A percentile compares a stretch with the other conserved stretches of the same genome.
Evolutionary conservation across 129 eudicot species (phyloP).

Genomic region (Lactuca saligna): DNA sequence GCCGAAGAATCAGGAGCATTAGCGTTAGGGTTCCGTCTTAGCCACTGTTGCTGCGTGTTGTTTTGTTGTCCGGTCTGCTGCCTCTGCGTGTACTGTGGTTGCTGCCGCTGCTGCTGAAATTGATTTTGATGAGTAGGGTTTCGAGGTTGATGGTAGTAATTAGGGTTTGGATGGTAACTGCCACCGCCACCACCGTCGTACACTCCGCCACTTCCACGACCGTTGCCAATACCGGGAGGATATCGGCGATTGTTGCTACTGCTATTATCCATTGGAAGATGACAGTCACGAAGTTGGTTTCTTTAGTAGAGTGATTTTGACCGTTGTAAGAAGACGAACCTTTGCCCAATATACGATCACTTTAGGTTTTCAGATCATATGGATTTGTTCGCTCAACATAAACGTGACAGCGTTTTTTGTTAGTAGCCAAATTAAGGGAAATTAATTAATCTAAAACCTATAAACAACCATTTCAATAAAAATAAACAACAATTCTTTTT

Average conservation of each 20-base stretch:
- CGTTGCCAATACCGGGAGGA: conserved; percentile 42
- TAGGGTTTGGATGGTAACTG: conserved; percentile 34
- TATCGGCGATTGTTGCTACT: conserved; percentile 23
- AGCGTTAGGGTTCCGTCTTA: conserved; percentile 30
- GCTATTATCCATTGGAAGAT: conserved; percentile 13
- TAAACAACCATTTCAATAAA: too few species aligned
- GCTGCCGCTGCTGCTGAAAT: conserved; percentile 21
- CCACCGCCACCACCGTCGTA: conserved; percentile 14
- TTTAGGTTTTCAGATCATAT: neutral
- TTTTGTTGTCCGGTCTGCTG: conserved; percentile 14
- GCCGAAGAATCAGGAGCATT: neutral
- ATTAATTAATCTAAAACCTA: too few species aligned
- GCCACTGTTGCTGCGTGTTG: conserved; percentile 43
- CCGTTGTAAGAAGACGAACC: neutral
- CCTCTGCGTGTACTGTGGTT: conserved; percentile 31
- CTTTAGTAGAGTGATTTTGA: conserved; percentile 1
- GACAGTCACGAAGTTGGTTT: neutral
- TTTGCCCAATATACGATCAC: neutral
- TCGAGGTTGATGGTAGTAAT: conserved; percentile 27
- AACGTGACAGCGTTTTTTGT: too few species aligned
- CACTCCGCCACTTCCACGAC: conserved; percentile 36
- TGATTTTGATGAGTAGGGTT: conserved; percentile 5
- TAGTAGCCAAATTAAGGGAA: too few species aligned
- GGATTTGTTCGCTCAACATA: too few species aligned
- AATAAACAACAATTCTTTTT: too few species aligned